phyloP scores from a whole-genome alignment of 1,284 basidiomycete species.

The Tranzscheliella williamsii region DNA sequence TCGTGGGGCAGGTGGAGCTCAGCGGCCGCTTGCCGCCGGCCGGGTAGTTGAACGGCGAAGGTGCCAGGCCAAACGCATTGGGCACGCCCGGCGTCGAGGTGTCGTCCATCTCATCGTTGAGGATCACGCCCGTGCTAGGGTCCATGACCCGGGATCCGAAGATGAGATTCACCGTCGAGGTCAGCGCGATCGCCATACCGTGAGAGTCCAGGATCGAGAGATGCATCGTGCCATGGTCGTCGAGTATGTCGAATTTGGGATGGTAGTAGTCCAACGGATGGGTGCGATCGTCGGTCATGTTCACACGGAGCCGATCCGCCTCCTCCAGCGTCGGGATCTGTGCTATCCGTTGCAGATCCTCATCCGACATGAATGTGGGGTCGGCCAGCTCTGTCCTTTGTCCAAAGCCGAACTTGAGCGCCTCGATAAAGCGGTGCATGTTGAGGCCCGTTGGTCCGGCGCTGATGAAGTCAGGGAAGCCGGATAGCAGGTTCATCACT shows the following conservation, averaged over 20 bases:
- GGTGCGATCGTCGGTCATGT: constrained; percentile 55
- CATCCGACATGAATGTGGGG: constrained; percentile 61
- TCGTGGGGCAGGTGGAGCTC: constrained; percentile 61
- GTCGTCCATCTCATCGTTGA: constrained; percentile 64
- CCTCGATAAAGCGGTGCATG: constrained; percentile 62
- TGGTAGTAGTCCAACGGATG: constrained; percentile 60
- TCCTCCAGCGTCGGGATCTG: constrained; percentile 40
- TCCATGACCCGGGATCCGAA: constrained; percentile 59
- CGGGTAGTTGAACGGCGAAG: constrained; percentile 62
- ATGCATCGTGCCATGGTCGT: constrained; percentile 62
- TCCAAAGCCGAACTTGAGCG: constrained; percentile 61
- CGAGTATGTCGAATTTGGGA: constrained; percentile 56
- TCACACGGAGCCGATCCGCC: constrained; percentile 46
- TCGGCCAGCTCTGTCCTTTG: constrained; percentile 63
- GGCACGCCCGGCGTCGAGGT: constrained; percentile 61
- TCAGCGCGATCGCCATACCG: constrained; percentile 62
- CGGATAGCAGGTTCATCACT: constrained; percentile 53
- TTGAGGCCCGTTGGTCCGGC: constrained; percentile 35
- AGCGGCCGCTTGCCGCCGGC: constrained; percentile 61
- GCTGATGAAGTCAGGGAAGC: constrained; percentile 28
- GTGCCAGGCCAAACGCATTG: constrained; percentile 62
- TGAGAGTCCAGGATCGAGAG: constrained; percentile 60
- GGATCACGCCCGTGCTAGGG: constrained; percentile 41
- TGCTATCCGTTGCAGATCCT: constrained; percentile 3
- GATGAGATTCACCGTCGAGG: constrained; percentile 63